Base-by-base conservation (phyloP, 2,329 filamentous ascomycete species). In the Polytolypa hystricis region DNA sequence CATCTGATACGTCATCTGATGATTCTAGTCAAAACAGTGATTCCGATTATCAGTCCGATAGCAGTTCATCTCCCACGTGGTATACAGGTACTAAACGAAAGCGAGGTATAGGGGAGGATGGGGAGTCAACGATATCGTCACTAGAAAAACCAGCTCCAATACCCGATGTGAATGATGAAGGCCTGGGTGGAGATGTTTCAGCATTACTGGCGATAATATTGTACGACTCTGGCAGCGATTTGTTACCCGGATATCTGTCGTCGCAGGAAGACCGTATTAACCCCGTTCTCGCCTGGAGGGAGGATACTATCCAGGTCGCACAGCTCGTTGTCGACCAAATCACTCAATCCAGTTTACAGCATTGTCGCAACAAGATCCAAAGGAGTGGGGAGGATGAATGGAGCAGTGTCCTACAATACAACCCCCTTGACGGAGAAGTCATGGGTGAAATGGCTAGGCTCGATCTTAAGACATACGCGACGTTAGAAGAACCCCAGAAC, bases 261-360 rank as follows among this genome's bases (percentile, higher is more conserved):
- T 38, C 56, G 11, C 47, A 50, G 14, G 51, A 58, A 30, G 56
- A 45, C 18, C 48, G 50, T 14, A 39, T 55, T 30, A 43, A 48
- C 3, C 56, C 61, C 4, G 49, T 53, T 4, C 51, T 62, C 19
- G 38, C 48, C 21, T 48, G 52, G 29, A 56, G 48, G 30, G 61
- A 62, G 31, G 50, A 54, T 26, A 52, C 59, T 18, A 51, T 62
- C 21, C 51, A 59, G 36, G 45, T 63, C 30, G 60, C 59, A 10
- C 61, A 65, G 38, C 41, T 65, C 5, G 39, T 64, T 15, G 58
- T 60, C 15, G 61, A 64, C 30, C 61, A 64, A 48, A 45, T 65
- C 31, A 62, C 60, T 3, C 62, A 65, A 43, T 64, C 63, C 9
- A 64, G 58, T n/a, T 47, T 66, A 8, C 44, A 54, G 21, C 60